Evolutionary conservation across 1,284 basidiomycete species (phyloP), one percentile per base, ranked within the genome.

Genomic region (Ganoderma boninense): DNA sequence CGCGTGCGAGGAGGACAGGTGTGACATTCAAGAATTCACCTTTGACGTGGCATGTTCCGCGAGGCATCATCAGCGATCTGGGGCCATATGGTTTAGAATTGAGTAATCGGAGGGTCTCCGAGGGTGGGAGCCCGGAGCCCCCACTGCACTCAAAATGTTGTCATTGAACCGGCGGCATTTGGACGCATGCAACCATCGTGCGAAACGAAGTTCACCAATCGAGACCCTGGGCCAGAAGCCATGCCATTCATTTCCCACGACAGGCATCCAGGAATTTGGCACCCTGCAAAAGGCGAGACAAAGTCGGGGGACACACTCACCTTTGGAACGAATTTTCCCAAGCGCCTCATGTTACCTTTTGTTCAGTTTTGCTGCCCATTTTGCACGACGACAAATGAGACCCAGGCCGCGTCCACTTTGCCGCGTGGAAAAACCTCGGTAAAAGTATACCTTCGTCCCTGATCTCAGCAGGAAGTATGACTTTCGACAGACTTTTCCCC

Each of bases 51-150:
- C 49, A 64, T 65, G 26, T 62, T 10, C 44, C 7, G 57, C n/a
- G 44, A 42, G 49, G 7, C 54, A 60, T 57, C 56, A 49, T n/a
- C 59, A 57, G 56, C 60, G 46, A 49, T 67, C 29, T 54, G 32
- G 52, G 40, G 43, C 66, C 64, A 64, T 32, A 57, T 44, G 65
- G 59, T 44, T 46, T 56, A 52, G 29, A 18, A 68, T 68, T 56
- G 64, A 29, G 68, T 69, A 32, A 66, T 62, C 68, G 23, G 65
- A 46, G 32, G 26, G 20, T 29, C 43, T 44, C 68, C 16, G 67
- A 46, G 32, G 26, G 20, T 23, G 52, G 40, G 32, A 68, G 56
- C 32, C 54, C 38, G 38, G 38, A 10, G 38, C 38, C 46, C 64
- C 35, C 26, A 54, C 35, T 5, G 35, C 16, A 29, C 52, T 56